Percentiles rank a stretch among this genome's conserved stretches.
Evolutionary conservation across 2,329 filamentous ascomycete genomes (phyloP).

Genomic region (Ophiobolus disseminans): DNA sequence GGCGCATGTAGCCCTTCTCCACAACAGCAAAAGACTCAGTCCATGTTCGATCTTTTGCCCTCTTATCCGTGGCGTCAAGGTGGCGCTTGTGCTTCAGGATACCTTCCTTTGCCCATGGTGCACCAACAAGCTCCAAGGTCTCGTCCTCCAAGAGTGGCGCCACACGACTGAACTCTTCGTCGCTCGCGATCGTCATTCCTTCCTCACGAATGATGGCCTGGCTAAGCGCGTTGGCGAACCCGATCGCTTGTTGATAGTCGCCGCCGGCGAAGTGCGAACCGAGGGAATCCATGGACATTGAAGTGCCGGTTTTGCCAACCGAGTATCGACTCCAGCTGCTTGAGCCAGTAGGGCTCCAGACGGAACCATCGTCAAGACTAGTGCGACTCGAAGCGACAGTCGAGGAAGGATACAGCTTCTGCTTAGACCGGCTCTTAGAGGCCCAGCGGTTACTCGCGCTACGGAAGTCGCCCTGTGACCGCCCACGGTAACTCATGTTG

Average conservation of each 20-base stretch:
- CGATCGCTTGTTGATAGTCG: constrained; percentile 95
- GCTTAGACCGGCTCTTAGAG: constrained; percentile 84
- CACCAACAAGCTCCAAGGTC: constrained; percentile 85
- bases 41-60: constrained; percentile 94
- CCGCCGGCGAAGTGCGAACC: constrained; percentile 75
- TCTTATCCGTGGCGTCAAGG: constrained; percentile 86
- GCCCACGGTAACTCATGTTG: constrained; percentile 73
- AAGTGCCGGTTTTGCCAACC: constrained; percentile 86
- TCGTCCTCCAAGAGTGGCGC: constrained; percentile 86
- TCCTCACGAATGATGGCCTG: constrained; percentile 97
- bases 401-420: constrained; percentile 75
- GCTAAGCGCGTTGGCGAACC: constrained; percentile 94
- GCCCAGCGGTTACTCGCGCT: constrained; percentile 75
- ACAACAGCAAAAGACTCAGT: constrained; percentile 94
- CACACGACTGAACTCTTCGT: constrained; percentile 65
- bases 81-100: constrained; percentile 97
- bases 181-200: constrained; percentile 61
- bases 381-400: constrained; percentile 90
- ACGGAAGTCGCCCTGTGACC: constrained; percentile 68
- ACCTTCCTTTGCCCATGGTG: constrained; percentile 98
- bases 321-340: constrained; percentile 97
- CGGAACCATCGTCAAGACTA: constrained; percentile 88
- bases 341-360: constrained; percentile 92
- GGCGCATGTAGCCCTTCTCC: constrained; percentile 89
- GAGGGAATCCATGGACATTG: constrained; percentile 91